A percentile compares a stretch with the other conserved stretches of the same genome.
Evolutionary conservation across 2,329 filamentous ascomycete genomes (phyloP).

Genomic region (Ophiostoma quercus): DNA sequence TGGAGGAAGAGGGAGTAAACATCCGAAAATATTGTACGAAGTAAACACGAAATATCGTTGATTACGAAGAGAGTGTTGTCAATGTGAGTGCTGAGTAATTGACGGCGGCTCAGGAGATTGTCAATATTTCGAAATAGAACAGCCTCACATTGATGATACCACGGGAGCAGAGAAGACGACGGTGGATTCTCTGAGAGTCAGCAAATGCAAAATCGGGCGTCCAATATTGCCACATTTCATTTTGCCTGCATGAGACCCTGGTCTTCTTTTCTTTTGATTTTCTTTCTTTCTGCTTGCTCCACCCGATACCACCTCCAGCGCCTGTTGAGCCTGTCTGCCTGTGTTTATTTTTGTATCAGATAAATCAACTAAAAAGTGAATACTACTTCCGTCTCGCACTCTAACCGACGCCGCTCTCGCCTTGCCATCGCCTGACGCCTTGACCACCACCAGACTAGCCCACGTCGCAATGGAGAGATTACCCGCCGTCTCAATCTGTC

Average conservation of each 20-base stretch:
- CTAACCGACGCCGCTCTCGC: neutral
- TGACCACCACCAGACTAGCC: neutral
- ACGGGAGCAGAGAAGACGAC: neutral
- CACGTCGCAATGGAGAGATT: neutral
- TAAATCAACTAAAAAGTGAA: neutral
- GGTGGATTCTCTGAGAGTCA: too few species aligned
- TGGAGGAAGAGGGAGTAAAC: neutral
- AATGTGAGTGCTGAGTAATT: neutral
- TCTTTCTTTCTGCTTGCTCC: neutral
- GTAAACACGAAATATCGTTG: neutral
- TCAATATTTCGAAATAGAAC: neutral
- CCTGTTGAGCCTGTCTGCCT: neutral
- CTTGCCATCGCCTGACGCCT: neutral
- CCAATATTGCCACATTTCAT: constrained; percentile 5
- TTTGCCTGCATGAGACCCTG: neutral
- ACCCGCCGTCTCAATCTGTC: neutral
- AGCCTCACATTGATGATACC: constrained; percentile 4
- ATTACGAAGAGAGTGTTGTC: too few species aligned
- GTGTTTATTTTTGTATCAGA: neutral
- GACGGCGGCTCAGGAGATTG: neutral
- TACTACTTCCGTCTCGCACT: constrained; percentile 4
- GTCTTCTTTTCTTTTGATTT: neutral
- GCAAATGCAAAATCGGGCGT: neutral
- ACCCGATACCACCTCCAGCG: neutral
- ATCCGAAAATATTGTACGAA: too few species aligned